These are phyloP conservation scores for Capsicum baccatum DNA, from an alignment of 257 asterid genomes.

Conservation along the genomic window DNA sequence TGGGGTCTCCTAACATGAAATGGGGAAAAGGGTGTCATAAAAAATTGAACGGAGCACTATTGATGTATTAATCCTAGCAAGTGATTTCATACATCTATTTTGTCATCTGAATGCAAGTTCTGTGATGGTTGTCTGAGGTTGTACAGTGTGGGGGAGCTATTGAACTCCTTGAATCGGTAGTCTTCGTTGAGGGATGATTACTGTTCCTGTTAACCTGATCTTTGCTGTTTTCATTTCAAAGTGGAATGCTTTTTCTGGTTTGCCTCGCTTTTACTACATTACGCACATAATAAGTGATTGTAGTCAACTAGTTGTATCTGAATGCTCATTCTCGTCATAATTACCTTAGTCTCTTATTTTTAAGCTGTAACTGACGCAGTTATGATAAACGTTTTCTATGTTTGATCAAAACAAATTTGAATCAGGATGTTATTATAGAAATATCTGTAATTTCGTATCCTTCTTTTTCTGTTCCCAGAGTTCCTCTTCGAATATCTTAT, in stretches of 20 bases:
- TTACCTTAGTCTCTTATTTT: not conserved
- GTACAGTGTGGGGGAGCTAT: not conserved
- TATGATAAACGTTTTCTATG: not conserved
- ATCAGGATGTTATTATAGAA: not conserved
- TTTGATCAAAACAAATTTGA: not conserved
- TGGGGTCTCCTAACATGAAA: not conserved
- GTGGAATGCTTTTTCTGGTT: not conserved
- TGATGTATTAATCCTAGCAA: not conserved
- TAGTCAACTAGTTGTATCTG: not conserved
- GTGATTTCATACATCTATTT: not conserved
- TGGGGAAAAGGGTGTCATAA: not conserved
- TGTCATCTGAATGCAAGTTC: no score
- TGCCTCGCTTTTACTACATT: not conserved
- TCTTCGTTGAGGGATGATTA: not conserved
- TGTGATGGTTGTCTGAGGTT: not conserved
- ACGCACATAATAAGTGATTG: not conserved
- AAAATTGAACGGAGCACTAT: not conserved
- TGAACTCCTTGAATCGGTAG: not conserved
- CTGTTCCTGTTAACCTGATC: not conserved
- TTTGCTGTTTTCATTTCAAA: not conserved
- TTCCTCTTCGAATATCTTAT: constrained; percentile 16
- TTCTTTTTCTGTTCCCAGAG: not conserved
- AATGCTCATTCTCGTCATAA: not conserved
- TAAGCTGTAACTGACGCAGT: not conserved
- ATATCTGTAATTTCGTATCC: not conserved